Conservation (phyloP, 2,329 filamentous ascomycete species). For the Fusarium ambrosium region DNA sequence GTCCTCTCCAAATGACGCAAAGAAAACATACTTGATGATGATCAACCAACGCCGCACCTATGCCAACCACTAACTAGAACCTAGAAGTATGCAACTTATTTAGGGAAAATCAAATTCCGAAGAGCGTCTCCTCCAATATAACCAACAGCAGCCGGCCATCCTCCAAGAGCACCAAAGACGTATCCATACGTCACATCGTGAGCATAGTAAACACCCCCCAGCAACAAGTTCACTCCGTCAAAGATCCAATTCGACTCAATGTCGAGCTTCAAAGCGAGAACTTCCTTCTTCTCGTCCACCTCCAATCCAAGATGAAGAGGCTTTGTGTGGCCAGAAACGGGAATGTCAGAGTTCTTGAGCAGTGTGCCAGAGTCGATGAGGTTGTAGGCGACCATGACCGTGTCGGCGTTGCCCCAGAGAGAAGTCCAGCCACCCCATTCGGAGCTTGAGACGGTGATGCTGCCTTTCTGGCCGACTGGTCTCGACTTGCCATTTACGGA, state of each 20-base stretch:
- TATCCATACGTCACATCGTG: neutral
- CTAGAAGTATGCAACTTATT: neutral
- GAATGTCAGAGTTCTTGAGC: neutral
- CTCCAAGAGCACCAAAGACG: neutral
- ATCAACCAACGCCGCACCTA: neutral
- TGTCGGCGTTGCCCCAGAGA: neutral
- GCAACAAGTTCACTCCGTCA: neutral
- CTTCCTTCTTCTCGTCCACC: neutral
- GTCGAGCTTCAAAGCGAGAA: neutral
- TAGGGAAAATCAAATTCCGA: neutral
- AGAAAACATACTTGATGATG: neutral
- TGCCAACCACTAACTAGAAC: neutral
- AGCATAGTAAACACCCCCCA: neutral
- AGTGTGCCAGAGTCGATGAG: neutral
- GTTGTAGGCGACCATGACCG: neutral
- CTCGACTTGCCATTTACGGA: neutral
- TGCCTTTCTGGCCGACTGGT: neutral
- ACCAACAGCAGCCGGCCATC: neutral
- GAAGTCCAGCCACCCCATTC: neutral
- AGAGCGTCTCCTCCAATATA: neutral
- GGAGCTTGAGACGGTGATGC: neutral
- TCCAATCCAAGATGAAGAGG: neutral
- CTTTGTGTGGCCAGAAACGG: neutral
- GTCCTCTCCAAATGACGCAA: neutral
- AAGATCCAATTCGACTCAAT: neutral